These are phyloP conservation scores for Strigomonas oncopelti DNA, from an alignment of 208 protist genomes.

Conservation along the genomic window DNA sequence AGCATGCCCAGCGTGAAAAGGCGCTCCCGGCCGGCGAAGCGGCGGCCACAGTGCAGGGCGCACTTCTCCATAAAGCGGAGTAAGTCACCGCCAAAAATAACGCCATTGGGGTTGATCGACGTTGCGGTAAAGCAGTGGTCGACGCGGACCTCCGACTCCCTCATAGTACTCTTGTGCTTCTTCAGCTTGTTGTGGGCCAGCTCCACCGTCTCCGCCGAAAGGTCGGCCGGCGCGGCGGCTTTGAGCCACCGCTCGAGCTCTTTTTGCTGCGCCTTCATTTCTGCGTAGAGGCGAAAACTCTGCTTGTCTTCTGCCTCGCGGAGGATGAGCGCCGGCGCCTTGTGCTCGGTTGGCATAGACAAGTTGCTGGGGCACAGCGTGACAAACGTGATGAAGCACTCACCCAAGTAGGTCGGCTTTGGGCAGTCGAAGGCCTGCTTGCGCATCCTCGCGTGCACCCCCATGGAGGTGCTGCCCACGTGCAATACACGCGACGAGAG, in stretches of 20 bases:
- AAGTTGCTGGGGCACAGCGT: neutral
- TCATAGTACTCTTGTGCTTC: neutral
- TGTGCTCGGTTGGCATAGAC: neutral
- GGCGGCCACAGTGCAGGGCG: constrained; percentile 27
- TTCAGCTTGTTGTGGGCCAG: neutral
- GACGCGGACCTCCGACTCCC: neutral
- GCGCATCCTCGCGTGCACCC: constrained; percentile 20
- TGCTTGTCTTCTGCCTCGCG: neutral
- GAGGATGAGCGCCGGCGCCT: neutral
- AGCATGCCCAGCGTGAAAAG: constrained; percentile 37
- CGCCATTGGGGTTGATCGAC: constrained; percentile 31
- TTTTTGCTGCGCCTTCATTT: neutral
- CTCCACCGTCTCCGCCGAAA: neutral
- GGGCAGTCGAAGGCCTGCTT: constrained; percentile 21
- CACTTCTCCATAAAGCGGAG: constrained; percentile 37
- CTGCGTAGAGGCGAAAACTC: neutral
- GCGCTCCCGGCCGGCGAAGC: constrained; percentile 19
- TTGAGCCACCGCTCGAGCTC: neutral
- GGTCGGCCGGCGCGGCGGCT: neutral
- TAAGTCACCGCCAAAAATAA: constrained; percentile 35
- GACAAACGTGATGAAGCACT: constrained; percentile 18
- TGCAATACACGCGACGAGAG: constrained; percentile 20
- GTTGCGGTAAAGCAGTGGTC: constrained; percentile 10
- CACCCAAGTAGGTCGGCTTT: constrained; percentile 7
- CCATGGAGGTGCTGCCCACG: constrained; percentile 27